These are phyloP conservation scores for Pseudogymnoascus sp. DNA, from an alignment of 2,329 filamentous ascomycete species.

Conservation along the genomic window DNA sequence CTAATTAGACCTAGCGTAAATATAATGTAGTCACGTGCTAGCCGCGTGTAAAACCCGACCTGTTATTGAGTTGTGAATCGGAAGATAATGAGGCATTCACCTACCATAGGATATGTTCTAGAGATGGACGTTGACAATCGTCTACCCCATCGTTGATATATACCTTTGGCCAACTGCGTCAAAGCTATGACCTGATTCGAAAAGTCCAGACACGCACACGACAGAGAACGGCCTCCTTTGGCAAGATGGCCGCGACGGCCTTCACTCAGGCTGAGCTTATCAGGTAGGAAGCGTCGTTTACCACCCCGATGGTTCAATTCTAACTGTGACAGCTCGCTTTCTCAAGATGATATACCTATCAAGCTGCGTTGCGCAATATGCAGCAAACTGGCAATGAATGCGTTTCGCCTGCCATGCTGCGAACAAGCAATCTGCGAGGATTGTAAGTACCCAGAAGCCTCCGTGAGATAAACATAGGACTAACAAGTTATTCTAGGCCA, in stretches of 20 bases:
- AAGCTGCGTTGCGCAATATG: slow-evolving; percentile 93
- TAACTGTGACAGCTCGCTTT: slow-evolving; percentile 22
- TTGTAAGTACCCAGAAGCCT: slow-evolving; percentile 46
- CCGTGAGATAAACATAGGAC: not conserved
- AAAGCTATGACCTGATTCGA: not conserved
- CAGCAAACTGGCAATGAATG: slow-evolving; percentile 81
- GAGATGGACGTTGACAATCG: not conserved
- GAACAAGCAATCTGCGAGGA: slow-evolving; percentile 88
- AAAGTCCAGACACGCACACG: not conserved
- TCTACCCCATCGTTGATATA: not conserved
- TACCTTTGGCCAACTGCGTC: not conserved
- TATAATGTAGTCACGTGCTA: not conserved
- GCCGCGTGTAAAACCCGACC: not conserved
- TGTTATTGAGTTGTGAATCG: not conserved
- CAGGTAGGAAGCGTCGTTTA: slow-evolving; percentile 18
- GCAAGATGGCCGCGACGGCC: slow-evolving; percentile 22
- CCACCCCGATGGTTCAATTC: not conserved
- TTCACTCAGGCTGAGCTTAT: slow-evolving; percentile 27
- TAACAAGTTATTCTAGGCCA: slow-evolving; percentile 49
- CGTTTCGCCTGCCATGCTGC: slow-evolving; percentile 86
- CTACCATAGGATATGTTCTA: not conserved
- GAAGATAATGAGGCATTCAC: not conserved
- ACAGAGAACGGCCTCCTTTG: not conserved
- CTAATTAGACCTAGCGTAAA: not conserved
- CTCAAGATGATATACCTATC: slow-evolving; percentile 74